A percentile compares a stretch with the other conserved stretches of the same genome.
Evolutionary conservation across 805 yeast species (phyloP).

Genomic region (Candida suzukii): DNA sequence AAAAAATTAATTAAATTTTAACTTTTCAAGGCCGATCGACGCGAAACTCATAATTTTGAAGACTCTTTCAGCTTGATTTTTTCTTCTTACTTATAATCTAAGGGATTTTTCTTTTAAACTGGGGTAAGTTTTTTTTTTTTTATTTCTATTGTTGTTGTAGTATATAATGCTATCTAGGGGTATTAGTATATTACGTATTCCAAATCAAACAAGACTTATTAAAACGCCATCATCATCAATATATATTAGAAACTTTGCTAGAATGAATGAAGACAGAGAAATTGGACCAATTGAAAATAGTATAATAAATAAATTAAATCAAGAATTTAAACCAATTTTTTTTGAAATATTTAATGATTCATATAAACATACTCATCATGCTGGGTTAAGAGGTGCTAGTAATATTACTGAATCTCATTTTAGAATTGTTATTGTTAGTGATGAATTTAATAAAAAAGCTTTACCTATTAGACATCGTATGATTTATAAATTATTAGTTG

Average conservation of each 20-base stretch:
- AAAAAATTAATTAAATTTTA: too few species aligned
- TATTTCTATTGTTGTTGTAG: too few species aligned
- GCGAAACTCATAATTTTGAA: too few species aligned
- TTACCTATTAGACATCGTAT: constrained; percentile 74
- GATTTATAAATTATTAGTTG: constrained; percentile 60
- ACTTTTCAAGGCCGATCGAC: too few species aligned
- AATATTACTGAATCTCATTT: constrained; percentile 81
- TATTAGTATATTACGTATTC: too few species aligned
- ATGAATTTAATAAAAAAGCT: constrained; percentile 54
- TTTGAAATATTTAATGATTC: constrained; percentile 71
- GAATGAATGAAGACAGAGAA: background rate
- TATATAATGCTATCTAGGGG: too few species aligned
- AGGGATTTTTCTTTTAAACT: too few species aligned
- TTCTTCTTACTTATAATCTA: too few species aligned
- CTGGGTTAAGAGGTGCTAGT: constrained; percentile 65
- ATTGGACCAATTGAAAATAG: constrained; percentile 39
- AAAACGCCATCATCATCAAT: too few species aligned
- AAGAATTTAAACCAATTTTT: constrained; percentile 35
- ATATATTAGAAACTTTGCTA: background rate
- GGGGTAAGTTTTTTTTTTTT: too few species aligned
- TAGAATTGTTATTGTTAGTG: constrained; percentile 64
- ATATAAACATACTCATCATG: constrained; percentile 81
- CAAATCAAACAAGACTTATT: too few species aligned
- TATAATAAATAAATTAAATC: constrained; percentile 37
- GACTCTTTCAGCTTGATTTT: too few species aligned